These are phyloP conservation scores for Castanea sativa DNA, from an alignment of 306 rosid genomes.

Conservation along the genomic window DNA sequence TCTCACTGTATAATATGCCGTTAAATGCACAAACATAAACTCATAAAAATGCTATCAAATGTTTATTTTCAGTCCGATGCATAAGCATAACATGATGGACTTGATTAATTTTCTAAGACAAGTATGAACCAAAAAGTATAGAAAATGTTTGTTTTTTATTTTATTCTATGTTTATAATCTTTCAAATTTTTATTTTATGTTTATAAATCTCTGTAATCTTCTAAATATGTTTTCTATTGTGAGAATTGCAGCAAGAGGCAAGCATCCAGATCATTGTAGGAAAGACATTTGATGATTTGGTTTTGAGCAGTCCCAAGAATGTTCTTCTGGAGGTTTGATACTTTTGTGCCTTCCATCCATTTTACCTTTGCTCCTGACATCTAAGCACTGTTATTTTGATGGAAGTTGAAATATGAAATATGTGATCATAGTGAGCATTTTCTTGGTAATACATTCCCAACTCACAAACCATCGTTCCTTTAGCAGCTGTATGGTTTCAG, in stretches of 20 bases:
- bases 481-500: not conserved
- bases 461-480: not conserved
- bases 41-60: not conserved
- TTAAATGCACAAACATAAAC: not conserved
- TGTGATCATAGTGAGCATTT: not conserved
- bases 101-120: not conserved
- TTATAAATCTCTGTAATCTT: not conserved
- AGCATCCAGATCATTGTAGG: conserved; percentile 62
- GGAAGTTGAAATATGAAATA: not conserved
- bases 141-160: not conserved
- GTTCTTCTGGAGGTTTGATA: conserved; percentile 81
- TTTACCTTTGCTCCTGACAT: conserved; percentile 1
- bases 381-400: conserved; percentile 1
- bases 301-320: conserved; percentile 63
- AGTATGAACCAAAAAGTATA: not conserved
- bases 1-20: not conserved
- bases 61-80: not conserved
- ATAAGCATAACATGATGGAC: conserved; percentile 5
- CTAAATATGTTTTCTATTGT: conserved; percentile 6
- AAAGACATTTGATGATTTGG: conserved; percentile 62
- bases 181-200: not conserved
- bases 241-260: conserved; percentile 63
- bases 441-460: not conserved
- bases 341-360: conserved; percentile 10
- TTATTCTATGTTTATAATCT: not conserved